Conservation (phyloP, 2,329 filamentous ascomycete genomes). For the Tolypocladium ophioglossoides region DNA sequence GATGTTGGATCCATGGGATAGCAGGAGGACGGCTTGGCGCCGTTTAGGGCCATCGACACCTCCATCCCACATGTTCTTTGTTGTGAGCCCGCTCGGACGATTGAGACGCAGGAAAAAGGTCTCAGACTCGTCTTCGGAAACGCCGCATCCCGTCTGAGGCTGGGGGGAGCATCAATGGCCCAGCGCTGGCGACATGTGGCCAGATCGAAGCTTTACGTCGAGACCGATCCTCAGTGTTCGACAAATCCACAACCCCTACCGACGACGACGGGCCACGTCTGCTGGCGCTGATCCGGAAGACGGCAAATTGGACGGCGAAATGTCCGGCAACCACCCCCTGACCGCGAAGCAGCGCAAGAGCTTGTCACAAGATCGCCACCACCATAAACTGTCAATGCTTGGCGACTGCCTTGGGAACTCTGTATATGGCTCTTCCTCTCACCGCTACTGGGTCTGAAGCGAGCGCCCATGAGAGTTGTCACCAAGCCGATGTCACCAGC, state of each 20-base stretch:
- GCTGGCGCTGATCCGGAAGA: slow-evolving; percentile 26
- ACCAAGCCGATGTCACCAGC: too few species aligned
- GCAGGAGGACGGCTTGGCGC: slow-evolving; percentile 60
- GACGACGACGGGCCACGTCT: slow-evolving; percentile 7
- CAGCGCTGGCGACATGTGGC: background rate
- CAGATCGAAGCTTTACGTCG: background rate
- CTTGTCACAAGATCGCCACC: too few species aligned
- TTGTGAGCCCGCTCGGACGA: slow-evolving; percentile 47
- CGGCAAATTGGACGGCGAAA: slow-evolving; percentile 23
- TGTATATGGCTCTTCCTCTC: too few species aligned
- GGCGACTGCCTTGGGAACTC: too few species aligned
- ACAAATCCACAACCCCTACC: background rate
- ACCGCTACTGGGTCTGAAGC: too few species aligned
- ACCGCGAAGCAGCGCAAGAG: slow-evolving; percentile 54
- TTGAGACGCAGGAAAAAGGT: slow-evolving; percentile 30
- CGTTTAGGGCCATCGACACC: slow-evolving; percentile 71
- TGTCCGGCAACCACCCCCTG: slow-evolving; percentile 50
- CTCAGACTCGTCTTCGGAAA: background rate
- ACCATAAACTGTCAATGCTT: too few species aligned
- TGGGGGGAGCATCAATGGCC: background rate
- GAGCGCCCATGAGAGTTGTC: too few species aligned
- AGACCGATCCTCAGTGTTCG: background rate
- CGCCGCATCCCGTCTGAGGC: background rate
- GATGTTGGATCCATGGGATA: too few species aligned
- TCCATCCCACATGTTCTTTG: slow-evolving; percentile 84